Percentiles rank a stretch among this genome's conserved stretches.
Evolutionary conservation across 352 stramenopile genomes (phyloP).

Genomic region (Phytopythium helicoides): DNA sequence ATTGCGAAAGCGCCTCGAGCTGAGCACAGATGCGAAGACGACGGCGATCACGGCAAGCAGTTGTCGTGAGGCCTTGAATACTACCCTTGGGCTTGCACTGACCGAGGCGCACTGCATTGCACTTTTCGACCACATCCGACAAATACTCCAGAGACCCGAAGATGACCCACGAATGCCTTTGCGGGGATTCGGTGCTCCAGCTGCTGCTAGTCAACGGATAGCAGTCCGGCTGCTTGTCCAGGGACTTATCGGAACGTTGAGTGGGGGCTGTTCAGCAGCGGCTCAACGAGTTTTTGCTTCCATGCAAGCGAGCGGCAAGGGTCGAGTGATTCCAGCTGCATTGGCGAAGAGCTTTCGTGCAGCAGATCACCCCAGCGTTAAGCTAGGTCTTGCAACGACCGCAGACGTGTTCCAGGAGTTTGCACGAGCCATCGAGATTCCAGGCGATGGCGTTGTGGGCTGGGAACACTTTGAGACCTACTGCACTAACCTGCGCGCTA

Average conservation of each 20-base stretch:
- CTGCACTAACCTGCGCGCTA: constrained; percentile 52
- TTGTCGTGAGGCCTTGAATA: constrained; percentile 38
- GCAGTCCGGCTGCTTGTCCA: constrained; percentile 36
- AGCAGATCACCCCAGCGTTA: constrained; percentile 51
- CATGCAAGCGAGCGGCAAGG: constrained; percentile 44
- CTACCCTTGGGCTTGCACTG: constrained; percentile 34
- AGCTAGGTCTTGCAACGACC: constrained; percentile 32
- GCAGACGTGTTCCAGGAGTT: constrained; percentile 70
- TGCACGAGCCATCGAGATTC: constrained; percentile 60
- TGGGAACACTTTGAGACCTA: constrained; percentile 70
- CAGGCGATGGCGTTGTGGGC: constrained; percentile 39
- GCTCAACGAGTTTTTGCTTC: constrained; percentile 39
- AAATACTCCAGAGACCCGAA: constrained; percentile 16
- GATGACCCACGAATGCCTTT: background rate
- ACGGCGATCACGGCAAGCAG: constrained; percentile 38
- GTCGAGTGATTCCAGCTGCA: constrained; percentile 56
- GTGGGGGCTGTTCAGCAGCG: constrained; percentile 25
- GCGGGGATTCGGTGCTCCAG: constrained; percentile 1
- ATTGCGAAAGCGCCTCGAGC: constrained; percentile 38
- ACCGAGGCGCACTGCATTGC: constrained; percentile 42
- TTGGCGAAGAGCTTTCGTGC: constrained; percentile 66
- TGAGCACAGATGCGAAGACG: constrained; percentile 58
- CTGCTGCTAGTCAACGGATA: constrained; percentile 18
- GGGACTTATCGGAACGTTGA: constrained; percentile 40
- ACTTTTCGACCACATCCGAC: constrained; percentile 46